Conservation (phyloP, 2,329 filamentous ascomycete species). For the Aspergillus sp. region DNA sequence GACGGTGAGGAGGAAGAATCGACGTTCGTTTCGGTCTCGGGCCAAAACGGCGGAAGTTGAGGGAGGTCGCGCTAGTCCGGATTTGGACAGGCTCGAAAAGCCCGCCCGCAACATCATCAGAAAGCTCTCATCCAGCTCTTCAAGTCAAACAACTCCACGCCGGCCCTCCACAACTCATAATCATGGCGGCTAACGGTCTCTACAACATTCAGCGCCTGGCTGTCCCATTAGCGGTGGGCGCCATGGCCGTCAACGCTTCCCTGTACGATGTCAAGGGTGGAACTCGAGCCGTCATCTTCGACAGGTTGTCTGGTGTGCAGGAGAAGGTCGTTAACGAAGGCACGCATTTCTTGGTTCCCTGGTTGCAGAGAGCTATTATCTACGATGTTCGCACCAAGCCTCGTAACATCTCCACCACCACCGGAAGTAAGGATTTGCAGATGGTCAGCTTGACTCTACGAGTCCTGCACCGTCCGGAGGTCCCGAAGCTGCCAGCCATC, state of each 20-base stretch:
- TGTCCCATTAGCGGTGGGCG: conserved; percentile 69
- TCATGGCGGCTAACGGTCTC: conserved; percentile 50
- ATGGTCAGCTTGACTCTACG: conserved; percentile 98
- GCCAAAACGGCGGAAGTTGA: conserved; percentile 33
- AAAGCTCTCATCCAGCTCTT: conserved; percentile 14
- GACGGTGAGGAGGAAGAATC: conserved; percentile 21
- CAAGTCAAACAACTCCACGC: conserved; percentile 11
- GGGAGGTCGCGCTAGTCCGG: conserved; percentile 33
- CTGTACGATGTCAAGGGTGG: conserved; percentile 98
- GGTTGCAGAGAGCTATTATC: conserved; percentile 90
- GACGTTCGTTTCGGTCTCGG: conserved; percentile 24
- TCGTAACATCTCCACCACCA: conserved; percentile 95
- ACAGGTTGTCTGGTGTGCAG: conserved; percentile 87
- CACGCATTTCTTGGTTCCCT: conserved; percentile 93
- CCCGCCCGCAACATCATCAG: conserved; percentile 33
- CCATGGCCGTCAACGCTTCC: conserved; percentile 69
- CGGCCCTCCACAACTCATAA: conserved; percentile 15
- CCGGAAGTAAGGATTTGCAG: conserved; percentile 97
- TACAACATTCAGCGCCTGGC: conserved; percentile 49
- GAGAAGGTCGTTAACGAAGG: conserved; percentile 91
- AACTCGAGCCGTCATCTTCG: conserved; percentile 95
- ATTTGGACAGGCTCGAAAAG: conserved; percentile 35
- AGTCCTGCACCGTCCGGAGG: conserved; percentile 91
- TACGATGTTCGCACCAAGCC: conserved; percentile 98
- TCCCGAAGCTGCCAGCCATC: conserved; percentile 90